These are phyloP conservation scores for Entoloma clypeatum DNA, from an alignment of 1,284 basidiomycete genomes.

Conservation along the genomic window DNA sequence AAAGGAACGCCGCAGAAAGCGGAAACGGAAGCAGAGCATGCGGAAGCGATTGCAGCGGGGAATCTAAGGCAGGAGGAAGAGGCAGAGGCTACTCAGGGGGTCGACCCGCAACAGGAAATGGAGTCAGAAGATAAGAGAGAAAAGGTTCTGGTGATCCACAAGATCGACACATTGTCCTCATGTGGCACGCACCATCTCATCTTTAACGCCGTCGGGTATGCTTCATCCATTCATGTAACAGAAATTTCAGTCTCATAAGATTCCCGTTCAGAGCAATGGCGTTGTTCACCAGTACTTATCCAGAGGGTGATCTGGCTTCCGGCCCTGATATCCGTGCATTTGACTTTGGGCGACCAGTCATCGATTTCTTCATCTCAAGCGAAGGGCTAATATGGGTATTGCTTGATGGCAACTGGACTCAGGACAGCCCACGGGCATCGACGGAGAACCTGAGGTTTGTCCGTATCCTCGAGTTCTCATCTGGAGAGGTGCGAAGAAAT, in stretches of 20 bases:
- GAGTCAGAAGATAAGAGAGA: constrained; percentile 14
- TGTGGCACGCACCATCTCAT: constrained; percentile 41
- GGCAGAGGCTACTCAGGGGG: no score
- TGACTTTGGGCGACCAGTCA: constrained; percentile 53
- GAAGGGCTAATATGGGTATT: constrained; percentile 44
- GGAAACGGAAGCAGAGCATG: constrained; percentile 23
- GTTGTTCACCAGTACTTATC: constrained; percentile 50
- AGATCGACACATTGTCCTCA: constrained; percentile 42
- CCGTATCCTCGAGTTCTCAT: constrained; percentile 21
- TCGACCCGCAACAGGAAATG: neutral
- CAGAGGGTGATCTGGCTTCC: constrained; percentile 24
- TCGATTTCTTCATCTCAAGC: constrained; percentile 49
- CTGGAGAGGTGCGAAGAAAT: constrained; percentile 27
- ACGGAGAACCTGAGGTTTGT: constrained; percentile 18
- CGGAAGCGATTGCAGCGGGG: constrained; percentile 7
- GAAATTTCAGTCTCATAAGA: no score
- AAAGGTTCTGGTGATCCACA: constrained; percentile 50
- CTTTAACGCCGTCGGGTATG: constrained; percentile 69
- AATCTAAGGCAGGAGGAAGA: no score
- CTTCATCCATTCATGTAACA: neutral
- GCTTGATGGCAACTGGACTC: constrained; percentile 46
- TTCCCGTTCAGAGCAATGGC: constrained; percentile 63
- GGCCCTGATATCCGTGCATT: constrained; percentile 40
- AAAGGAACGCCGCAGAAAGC: constrained; percentile 27
- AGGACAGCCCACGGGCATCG: constrained; percentile 11